phyloP scores from a whole-genome alignment of 1,284 basidiomycete species.

The Phenoliferia sp. region DNA sequence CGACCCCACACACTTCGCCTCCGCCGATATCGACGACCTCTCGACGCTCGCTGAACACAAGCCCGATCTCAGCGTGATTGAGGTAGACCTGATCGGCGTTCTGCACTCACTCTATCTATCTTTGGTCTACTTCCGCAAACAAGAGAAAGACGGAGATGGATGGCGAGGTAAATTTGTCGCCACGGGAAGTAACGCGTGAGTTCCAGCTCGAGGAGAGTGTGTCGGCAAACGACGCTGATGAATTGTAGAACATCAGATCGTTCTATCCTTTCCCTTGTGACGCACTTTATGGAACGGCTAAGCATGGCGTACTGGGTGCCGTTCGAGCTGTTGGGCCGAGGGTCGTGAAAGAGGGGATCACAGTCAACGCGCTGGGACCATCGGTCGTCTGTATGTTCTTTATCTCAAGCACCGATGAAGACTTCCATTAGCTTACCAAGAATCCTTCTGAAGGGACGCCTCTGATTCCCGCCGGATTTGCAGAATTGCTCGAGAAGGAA shows the following conservation, averaged over 20 bases:
- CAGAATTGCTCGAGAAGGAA: constrained; percentile 13
- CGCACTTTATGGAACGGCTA: constrained; percentile 28
- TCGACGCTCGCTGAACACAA: constrained; percentile 6
- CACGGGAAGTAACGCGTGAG: constrained; percentile 33
- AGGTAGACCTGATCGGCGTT: constrained; percentile 30
- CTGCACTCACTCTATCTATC: constrained; percentile 25
- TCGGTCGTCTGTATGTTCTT: constrained; percentile 21
- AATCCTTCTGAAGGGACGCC: too few relatives aligned
- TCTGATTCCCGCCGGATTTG: constrained; percentile 14
- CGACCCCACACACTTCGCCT: constrained; percentile 28
- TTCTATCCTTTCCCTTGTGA: constrained; percentile 34
- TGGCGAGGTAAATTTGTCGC: constrained; percentile 34
- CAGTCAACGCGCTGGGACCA: constrained; percentile 32
- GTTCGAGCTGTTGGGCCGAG: constrained; percentile 21
- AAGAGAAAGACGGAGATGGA: constrained; percentile 26
- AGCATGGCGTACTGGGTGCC: constrained; percentile 26
- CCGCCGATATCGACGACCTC: constrained; percentile 7
- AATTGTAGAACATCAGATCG: constrained; percentile 1
- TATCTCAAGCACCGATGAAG: too few relatives aligned
- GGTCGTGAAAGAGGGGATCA: constrained; percentile 31
- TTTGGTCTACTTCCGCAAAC: constrained; percentile 29
- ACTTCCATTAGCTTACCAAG: too few relatives aligned
- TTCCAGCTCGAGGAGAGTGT: background rate
- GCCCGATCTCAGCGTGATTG: constrained; percentile 23
- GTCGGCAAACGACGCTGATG: background rate